These are phyloP conservation scores for Aspergillus tamarii DNA, from an alignment of 2,329 filamentous ascomycete species.

Conservation along the genomic window DNA sequence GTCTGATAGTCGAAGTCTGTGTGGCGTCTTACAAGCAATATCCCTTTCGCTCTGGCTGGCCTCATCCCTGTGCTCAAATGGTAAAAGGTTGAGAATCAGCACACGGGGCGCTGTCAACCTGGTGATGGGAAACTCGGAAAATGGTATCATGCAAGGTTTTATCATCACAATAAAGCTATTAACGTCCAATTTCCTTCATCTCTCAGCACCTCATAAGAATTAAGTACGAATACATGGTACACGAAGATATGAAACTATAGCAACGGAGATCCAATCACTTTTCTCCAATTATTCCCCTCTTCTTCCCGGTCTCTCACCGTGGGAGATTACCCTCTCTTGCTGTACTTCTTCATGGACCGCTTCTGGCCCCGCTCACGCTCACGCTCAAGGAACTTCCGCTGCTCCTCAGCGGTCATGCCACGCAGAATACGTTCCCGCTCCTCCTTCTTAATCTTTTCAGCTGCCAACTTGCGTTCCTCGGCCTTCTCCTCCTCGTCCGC, in stretches of 20 bases:
- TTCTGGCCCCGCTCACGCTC: constrained; percentile 74
- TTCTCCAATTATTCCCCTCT: constrained; percentile 12
- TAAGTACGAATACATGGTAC: constrained; percentile 27
- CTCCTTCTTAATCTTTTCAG: constrained; percentile 74
- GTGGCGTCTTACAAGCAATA: not conserved
- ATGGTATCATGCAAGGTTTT: not conserved
- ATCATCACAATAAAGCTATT: constrained; percentile 2
- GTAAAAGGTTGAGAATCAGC: not conserved
- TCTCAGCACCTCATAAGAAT: constrained; percentile 14
- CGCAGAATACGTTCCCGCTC: constrained; percentile 85
- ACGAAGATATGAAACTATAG: constrained; percentile 24
- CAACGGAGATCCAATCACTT: constrained; percentile 22
- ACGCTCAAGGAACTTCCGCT: constrained; percentile 82
- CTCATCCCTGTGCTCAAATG: not conserved
- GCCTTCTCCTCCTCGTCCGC: constrained; percentile 72
- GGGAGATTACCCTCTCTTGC: constrained; percentile 50
- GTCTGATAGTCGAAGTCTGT: not conserved
- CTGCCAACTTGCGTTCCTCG: constrained; percentile 58
- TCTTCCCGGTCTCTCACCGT: not conserved
- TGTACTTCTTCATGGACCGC: constrained; percentile 66
- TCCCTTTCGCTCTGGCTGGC: not conserved
- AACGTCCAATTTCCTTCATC: constrained; percentile 5
- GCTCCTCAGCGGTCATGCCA: constrained; percentile 76
- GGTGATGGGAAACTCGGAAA: not conserved
- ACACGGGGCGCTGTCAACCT: too few species aligned